phyloP scores from a whole-genome alignment of 306 rosid genomes.

The Lathyrus oleraceus region DNA sequence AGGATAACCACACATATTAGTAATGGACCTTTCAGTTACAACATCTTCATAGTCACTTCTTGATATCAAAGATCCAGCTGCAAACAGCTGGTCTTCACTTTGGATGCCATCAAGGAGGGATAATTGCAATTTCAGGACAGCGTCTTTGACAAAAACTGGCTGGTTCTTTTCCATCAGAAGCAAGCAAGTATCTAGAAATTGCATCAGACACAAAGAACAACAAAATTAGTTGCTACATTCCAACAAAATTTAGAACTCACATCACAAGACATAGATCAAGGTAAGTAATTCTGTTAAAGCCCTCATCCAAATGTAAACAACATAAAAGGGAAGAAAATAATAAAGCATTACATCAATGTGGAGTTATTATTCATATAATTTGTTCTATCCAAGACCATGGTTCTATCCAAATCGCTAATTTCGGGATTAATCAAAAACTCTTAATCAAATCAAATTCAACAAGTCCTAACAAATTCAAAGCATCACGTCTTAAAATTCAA shows the following conservation, averaged over 20 bases:
- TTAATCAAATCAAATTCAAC: too few species aligned
- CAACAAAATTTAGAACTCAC: slow-evolving; percentile 4
- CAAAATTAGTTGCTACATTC: slow-evolving; percentile 11
- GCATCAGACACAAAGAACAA: slow-evolving; percentile 13
- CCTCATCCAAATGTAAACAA: slow-evolving; percentile 8
- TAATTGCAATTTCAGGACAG: slow-evolving; percentile 65
- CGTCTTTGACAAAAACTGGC: slow-evolving; percentile 50
- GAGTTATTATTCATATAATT: too few species aligned
- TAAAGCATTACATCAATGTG: not conserved
- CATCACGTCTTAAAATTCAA: too few species aligned
- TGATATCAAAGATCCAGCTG: slow-evolving; percentile 77
- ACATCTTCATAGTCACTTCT: slow-evolving; percentile 80
- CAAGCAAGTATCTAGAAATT: slow-evolving; percentile 32
- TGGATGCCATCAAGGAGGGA: slow-evolving; percentile 68
- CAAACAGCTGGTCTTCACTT: slow-evolving; percentile 66
- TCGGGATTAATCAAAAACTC: too few species aligned
- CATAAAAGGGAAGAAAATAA: not conserved
- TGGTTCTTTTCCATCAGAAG: slow-evolving; percentile 54
- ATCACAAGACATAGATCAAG: not conserved
- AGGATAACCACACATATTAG: slow-evolving; percentile 67
- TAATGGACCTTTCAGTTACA: slow-evolving; percentile 77
- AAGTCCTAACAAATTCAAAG: too few species aligned
- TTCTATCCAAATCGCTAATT: too few species aligned
- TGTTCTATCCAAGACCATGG: too few species aligned
- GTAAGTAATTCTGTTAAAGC: not conserved